These are phyloP conservation scores for Carallia brachiata DNA, from an alignment of 345 rosid genomes.

Conservation along the genomic window DNA sequence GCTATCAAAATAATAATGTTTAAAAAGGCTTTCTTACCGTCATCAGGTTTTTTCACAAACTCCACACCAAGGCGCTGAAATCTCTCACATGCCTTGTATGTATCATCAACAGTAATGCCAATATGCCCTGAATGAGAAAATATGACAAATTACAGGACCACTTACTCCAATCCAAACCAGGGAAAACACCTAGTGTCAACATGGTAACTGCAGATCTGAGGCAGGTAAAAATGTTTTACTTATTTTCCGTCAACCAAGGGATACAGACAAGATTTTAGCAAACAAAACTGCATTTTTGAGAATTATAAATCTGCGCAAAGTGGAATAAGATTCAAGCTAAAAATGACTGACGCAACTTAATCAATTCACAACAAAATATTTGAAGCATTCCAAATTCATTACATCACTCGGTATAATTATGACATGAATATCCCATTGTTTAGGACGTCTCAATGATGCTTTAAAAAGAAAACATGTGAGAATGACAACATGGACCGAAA, in stretches of 20 bases:
- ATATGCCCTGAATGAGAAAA: slow-evolving; percentile 67
- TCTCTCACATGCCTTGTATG: slow-evolving; percentile 90
- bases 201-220: neutral
- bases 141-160: neutral
- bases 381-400: too few species aligned
- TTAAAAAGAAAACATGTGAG: too few species aligned
- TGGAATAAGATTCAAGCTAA: too few species aligned
- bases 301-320: neutral
- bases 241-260: neutral
- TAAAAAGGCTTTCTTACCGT: slow-evolving; percentile 42
- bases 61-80: slow-evolving; percentile 85
- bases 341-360: too few species aligned
- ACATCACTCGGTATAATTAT: too few species aligned
- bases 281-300: neutral
- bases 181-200: neutral
- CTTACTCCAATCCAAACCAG: neutral
- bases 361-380: too few species aligned
- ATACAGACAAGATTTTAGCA: neutral
- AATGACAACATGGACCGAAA: too few species aligned
- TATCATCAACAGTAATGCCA: slow-evolving; percentile 90
- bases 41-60: slow-evolving; percentile 79
- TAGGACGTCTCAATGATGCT: too few species aligned
- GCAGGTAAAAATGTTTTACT: neutral
- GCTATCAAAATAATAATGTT: slow-evolving; percentile 1
- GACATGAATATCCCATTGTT: too few species aligned